phyloP scores from a whole-genome alignment of 2,329 filamentous ascomycete species.

The Arthrobotrys sinensis region DNA sequence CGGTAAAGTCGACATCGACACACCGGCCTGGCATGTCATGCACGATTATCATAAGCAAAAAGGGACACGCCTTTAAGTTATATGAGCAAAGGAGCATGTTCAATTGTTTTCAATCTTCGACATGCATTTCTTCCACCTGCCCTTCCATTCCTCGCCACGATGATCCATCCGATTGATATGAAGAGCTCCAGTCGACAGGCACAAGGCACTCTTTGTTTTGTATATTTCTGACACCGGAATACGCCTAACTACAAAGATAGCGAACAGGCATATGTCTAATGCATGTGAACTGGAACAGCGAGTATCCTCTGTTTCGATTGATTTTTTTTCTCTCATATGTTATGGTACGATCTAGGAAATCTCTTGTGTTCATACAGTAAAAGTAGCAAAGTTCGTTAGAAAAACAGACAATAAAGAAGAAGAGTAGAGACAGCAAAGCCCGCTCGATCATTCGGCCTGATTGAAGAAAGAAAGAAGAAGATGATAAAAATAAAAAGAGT shows the following conservation, averaged over 20 bases:
- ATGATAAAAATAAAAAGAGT: conserved; percentile 16
- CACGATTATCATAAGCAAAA: conserved; percentile 18
- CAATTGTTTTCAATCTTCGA: conserved; percentile 22
- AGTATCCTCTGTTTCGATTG: conserved; percentile 24
- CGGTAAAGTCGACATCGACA: conserved; percentile 9
- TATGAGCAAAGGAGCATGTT: conserved; percentile 31
- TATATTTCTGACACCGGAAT: conserved; percentile 16
- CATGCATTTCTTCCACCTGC: conserved; percentile 15
- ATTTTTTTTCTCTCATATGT: background rate
- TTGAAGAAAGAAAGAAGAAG: background rate
- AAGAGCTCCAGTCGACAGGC: conserved; percentile 1
- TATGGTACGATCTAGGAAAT: conserved; percentile 15
- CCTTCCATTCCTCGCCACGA: conserved; percentile 22
- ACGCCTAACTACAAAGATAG: conserved; percentile 1
- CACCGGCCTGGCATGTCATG: conserved; percentile 20
- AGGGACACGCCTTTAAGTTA: background rate
- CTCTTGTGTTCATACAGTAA: conserved; percentile 8
- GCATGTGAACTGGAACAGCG: conserved; percentile 2
- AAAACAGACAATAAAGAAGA: conserved; percentile 6
- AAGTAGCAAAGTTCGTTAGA: conserved; percentile 18
- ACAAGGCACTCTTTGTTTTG: background rate
- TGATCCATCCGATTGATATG: conserved; percentile 15
- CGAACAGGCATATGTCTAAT: background rate
- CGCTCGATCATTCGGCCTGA: conserved; percentile 1
- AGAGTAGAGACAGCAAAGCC: conserved; percentile 23